Percentiles rank a stretch among this genome's conserved stretches.
These are phyloP conservation scores for Aspergillus intermedius DNA, from an alignment of 2,329 filamentous ascomycete genomes.

Conservation along the genomic window DNA sequence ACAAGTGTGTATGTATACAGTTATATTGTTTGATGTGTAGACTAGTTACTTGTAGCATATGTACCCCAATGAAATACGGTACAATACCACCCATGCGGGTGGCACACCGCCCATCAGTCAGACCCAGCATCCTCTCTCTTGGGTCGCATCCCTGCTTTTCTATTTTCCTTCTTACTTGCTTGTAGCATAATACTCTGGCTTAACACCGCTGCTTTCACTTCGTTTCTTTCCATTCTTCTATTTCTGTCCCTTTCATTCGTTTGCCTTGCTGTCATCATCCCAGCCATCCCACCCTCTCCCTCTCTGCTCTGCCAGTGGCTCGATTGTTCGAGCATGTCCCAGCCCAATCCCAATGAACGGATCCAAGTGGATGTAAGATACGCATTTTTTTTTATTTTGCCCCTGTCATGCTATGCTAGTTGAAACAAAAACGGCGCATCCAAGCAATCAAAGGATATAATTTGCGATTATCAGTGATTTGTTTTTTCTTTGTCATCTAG, in stretches of 20 bases:
- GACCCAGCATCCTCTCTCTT: constrained; percentile 13
- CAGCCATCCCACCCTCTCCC: background rate
- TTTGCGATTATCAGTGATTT: too few species aligned
- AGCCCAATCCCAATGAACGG: constrained; percentile 23
- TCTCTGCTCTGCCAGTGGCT: background rate
- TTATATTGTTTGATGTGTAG: too few species aligned
- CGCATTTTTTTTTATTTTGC: background rate
- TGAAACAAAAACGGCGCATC: too few species aligned
- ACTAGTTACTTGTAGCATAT: too few species aligned
- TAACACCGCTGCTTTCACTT: constrained; percentile 1
- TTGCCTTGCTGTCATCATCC: background rate
- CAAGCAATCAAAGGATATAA: too few species aligned
- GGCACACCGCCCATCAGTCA: constrained; percentile 6
- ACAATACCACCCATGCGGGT: constrained; percentile 5
- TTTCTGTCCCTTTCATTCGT: background rate
- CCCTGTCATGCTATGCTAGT: background rate
- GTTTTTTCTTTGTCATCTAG: too few species aligned
- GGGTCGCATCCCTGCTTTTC: constrained; percentile 12
- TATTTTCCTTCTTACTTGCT: background rate
- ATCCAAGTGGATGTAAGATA: constrained; percentile 30
- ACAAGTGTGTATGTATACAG: too few species aligned
- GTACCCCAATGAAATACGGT: background rate
- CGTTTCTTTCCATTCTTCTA: constrained; percentile 2
- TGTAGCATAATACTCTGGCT: too few species aligned
- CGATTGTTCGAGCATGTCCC: constrained; percentile 16